A percentile compares a stretch with the other conserved stretches of the same genome.
phyloP scores from a whole-genome alignment of 148 eudicot genomes.

The Camellia granthamiana region DNA sequence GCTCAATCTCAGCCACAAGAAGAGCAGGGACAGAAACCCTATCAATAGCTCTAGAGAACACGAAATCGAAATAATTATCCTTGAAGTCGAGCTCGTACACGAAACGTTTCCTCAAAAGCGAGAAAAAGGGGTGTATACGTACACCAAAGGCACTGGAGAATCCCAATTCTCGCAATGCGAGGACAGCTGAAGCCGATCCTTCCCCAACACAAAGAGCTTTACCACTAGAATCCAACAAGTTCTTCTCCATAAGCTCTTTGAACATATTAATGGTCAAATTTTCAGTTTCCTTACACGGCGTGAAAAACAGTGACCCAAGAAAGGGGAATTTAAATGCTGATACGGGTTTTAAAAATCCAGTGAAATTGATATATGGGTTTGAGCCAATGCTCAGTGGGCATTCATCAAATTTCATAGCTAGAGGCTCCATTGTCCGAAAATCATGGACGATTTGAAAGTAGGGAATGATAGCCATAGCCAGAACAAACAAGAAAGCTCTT shows the following conservation, averaged over 20 bases:
- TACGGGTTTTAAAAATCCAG: constrained; percentile 32
- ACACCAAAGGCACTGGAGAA: constrained; percentile 47
- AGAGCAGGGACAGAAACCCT: constrained; percentile 73
- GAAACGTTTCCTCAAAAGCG: constrained; percentile 48
- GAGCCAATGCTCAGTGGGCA: constrained; percentile 41
- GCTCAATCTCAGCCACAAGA: constrained; percentile 74
- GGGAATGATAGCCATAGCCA: constrained; percentile 48
- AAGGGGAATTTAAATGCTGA: constrained; percentile 29
- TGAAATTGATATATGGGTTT: constrained; percentile 18
- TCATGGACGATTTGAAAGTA: constrained; percentile 52
- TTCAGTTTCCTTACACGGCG: constrained; percentile 32
- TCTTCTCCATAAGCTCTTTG: constrained; percentile 54
- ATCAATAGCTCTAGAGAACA: constrained; percentile 63
- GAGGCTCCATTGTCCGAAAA: constrained; percentile 35
- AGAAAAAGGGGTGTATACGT: constrained; percentile 58
- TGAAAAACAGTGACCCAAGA: constrained; percentile 7
- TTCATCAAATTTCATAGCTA: constrained; percentile 22
- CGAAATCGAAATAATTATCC: constrained; percentile 59
- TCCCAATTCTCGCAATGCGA: constrained; percentile 51
- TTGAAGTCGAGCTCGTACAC: constrained; percentile 55
- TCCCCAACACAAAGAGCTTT: constrained; percentile 71
- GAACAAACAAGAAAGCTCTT: constrained; percentile 43
- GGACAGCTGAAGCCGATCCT: constrained; percentile 44
- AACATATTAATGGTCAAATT: constrained; percentile 56
- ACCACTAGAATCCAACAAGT: constrained; percentile 47